Conservation (phyloP, 2,329 filamentous ascomycete species). For the Verticillium dahliae region DNA sequence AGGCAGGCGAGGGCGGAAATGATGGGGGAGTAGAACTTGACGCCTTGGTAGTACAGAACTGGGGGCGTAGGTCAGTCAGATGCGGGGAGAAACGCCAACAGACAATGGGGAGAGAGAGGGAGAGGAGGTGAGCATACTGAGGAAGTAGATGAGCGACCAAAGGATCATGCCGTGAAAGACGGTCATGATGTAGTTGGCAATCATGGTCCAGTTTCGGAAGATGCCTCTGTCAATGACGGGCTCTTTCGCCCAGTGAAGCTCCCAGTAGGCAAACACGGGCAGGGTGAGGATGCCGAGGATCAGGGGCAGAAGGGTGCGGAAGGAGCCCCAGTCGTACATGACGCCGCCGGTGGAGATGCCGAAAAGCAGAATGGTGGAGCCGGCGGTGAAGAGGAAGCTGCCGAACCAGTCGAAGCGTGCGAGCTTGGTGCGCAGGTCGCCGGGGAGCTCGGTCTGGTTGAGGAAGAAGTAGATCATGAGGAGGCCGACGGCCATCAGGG, state of each 20-base stretch:
- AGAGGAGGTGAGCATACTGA: constrained; percentile 24
- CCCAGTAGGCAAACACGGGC: constrained; percentile 45
- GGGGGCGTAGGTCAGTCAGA: constrained; percentile 11
- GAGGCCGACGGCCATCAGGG: constrained; percentile 43
- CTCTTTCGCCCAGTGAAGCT: constrained; percentile 41
- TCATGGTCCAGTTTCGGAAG: constrained; percentile 41
- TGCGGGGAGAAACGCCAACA: neutral
- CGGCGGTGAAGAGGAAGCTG: constrained; percentile 52
- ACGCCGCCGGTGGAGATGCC: constrained; percentile 60
- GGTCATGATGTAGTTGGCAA: constrained; percentile 43
- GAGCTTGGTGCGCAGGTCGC: constrained; percentile 11
- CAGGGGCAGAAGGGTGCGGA: constrained; percentile 56
- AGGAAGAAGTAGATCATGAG: constrained; percentile 44
- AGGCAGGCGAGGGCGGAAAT: constrained; percentile 49
- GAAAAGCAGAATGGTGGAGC: constrained; percentile 52
- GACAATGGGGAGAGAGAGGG: neutral
- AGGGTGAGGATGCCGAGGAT: constrained; percentile 47
- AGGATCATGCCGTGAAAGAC: constrained; percentile 51
- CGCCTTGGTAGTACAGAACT: constrained; percentile 39
- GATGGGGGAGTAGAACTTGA: constrained; percentile 47
- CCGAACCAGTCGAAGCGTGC: constrained; percentile 58
- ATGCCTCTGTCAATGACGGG: constrained; percentile 39
- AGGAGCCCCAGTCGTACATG: constrained; percentile 58
- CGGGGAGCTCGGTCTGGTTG: constrained; percentile 14
- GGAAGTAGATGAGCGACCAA: constrained; percentile 49